These are phyloP conservation scores for Penicillium macrosclerotiorum DNA, from an alignment of 495 filamentous ascomycete genomes.

Conservation along the genomic window DNA sequence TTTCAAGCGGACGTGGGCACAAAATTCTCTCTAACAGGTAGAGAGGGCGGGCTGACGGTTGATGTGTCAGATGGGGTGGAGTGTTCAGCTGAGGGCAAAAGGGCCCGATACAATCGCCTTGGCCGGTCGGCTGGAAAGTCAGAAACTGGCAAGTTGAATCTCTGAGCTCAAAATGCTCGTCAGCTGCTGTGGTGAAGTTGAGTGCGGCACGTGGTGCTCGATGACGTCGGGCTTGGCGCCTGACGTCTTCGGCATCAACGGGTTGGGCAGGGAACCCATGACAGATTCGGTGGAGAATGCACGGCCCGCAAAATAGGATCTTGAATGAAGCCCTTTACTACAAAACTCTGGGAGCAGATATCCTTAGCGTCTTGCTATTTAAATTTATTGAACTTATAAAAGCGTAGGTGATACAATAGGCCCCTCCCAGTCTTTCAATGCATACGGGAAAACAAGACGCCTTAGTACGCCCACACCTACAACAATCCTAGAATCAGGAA, in stretches of 20 bases:
- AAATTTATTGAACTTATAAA: background rate
- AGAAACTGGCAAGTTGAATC: background rate
- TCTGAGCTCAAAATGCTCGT: background rate
- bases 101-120: background rate
- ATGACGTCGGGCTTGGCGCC: constrained; percentile 22
- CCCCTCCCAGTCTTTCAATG: constrained; percentile 18
- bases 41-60: constrained; percentile 5
- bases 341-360: no score
- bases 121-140: background rate
- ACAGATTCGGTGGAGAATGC: no score
- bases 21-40: constrained; percentile 6
- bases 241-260: constrained; percentile 17
- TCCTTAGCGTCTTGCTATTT: no score
- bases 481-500: constrained; percentile 1
- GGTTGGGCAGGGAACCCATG: no score
- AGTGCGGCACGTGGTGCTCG: constrained; percentile 5
- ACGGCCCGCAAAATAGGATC: no score
- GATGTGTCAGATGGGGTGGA: constrained; percentile 7
- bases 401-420: background rate
- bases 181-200: constrained; percentile 3
- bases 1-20: constrained; percentile 20
- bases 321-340: no score
- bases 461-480: constrained; percentile 5
- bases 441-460: constrained; percentile 14
- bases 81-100: constrained; percentile 1